phyloP scores from a whole-genome alignment of 2,329 filamentous ascomycete genomes.

The Graphilbum fragrans region DNA sequence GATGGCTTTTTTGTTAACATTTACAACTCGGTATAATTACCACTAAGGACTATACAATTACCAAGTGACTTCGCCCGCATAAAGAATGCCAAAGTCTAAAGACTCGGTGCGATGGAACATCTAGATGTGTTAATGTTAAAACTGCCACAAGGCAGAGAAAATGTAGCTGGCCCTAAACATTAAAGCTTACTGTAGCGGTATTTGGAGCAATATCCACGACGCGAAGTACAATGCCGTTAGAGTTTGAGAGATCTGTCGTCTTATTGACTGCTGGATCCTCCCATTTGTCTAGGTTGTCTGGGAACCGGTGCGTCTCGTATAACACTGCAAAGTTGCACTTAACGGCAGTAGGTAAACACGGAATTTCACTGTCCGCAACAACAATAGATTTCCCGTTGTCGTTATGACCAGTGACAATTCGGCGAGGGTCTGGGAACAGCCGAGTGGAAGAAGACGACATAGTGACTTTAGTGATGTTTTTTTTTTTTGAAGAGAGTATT shows the following conservation, averaged over 20 bases:
- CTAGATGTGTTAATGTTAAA: too few relatives aligned
- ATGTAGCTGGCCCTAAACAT: too few relatives aligned
- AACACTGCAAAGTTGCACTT: constrained; percentile 5
- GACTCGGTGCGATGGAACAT: constrained; percentile 13
- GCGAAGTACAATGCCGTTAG: constrained; percentile 10
- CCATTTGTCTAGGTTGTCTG: constrained; percentile 11
- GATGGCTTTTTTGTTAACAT: too few relatives aligned
- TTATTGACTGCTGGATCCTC: constrained; percentile 8
- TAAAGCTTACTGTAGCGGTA: constrained; percentile 7
- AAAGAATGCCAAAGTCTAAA: constrained; percentile 12
- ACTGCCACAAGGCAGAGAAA: too few relatives aligned
- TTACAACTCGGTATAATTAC: too few relatives aligned
- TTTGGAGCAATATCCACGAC: constrained; percentile 11
- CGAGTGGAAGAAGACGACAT: too few relatives aligned
- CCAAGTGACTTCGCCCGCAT: constrained; percentile 11
- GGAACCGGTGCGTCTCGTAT: constrained; percentile 13
- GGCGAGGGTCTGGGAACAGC: not conserved
- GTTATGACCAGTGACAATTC: constrained; percentile 1
- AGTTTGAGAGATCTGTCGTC: constrained; percentile 11
- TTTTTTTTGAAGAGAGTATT: too few relatives aligned
- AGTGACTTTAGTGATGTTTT: too few relatives aligned
- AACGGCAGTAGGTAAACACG: constrained; percentile 2
- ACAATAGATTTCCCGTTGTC: not conserved
- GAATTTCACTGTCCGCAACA: not conserved
- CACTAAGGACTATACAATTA: too few relatives aligned